Conservation (phyloP, 352 stramenopile genomes). For the Phytophthora ohioensis region DNA sequence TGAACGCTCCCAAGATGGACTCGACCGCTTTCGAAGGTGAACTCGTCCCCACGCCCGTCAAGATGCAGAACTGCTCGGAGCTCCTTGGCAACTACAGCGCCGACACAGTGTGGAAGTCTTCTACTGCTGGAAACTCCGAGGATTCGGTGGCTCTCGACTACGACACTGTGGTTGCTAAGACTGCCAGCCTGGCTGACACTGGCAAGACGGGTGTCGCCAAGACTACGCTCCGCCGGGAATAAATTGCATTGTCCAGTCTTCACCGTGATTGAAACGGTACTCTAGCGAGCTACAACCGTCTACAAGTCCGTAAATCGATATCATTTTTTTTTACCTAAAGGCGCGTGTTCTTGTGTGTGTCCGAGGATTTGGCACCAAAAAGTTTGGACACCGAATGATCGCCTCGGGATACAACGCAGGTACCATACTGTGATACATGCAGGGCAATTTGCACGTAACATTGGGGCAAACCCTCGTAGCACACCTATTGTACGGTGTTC, state of each 20-base stretch:
- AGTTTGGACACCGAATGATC: not conserved
- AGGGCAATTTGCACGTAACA: no score
- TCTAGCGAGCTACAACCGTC: not conserved
- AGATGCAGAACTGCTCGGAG: slow-evolving; percentile 32
- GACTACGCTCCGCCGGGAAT: slow-evolving; percentile 9
- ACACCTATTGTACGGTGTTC: no score
- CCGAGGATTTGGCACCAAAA: not conserved
- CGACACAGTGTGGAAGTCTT: slow-evolving; percentile 23
- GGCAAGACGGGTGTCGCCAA: not conserved
- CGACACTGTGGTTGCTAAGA: not conserved
- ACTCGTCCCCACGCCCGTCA: slow-evolving; percentile 25
- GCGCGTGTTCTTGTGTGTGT: not conserved
- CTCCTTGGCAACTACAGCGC: slow-evolving; percentile 26
- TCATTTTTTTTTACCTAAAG: not conserved
- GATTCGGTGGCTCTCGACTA: not conserved
- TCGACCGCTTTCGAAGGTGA: slow-evolving; percentile 12
- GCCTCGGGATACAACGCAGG: no score
- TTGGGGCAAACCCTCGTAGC: no score
- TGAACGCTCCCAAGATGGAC: slow-evolving; percentile 27
- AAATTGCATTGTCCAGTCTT: not conserved
- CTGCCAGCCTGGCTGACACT: not conserved
- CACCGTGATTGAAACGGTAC: slow-evolving; percentile 6
- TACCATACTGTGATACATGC: no score
- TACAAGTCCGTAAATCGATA: slow-evolving; percentile 9
- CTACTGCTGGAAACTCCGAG: not conserved